Evolutionary conservation across 1,139 yeast species (phyloP), one percentile per base, ranked within the genome.

Genomic region (Zygoascus meyerae): DNA sequence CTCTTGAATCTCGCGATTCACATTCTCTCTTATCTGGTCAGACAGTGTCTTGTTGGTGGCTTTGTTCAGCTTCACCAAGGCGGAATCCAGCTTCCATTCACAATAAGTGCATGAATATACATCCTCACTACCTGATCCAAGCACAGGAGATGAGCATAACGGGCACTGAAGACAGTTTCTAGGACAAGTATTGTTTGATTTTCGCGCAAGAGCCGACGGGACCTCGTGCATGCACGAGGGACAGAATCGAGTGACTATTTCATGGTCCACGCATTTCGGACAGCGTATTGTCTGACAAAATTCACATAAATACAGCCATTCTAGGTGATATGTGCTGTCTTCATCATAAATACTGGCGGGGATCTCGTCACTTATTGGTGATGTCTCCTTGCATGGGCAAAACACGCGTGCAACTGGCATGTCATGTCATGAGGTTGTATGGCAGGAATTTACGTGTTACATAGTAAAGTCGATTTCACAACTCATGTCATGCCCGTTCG

Each of bases 91-190:
- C 17, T 34, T 42, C 57, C 60, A 59, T 6, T 49, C 51, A 43
- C 64, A 59, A 40, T 50, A 47, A 12, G 52, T 55, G 46, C 64
- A 60, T n/a, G 35, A 34, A 39, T 59, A 35, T 3, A 33, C 35
- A 36, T 56, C 51, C 16, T 39, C 39, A 8, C 18, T 49, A 4
- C 40, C 44, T 7, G 47, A 47, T 11, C 45, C 42, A 28, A 49
- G 45, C 3, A 52, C 18, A 9, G 55, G 44, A 9, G 33, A 40
- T 12, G 38, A 34, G 48, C 65, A 61, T 15, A 40, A 29, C 0
- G 65, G 65, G 40, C 65, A 61, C 26, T 50, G 52, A 18, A 59
- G 52, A 40, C 65, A 61, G 45, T 55, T 55, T 29, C 65, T 48
- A 39, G 51, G 49, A 40, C 65, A 61, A 36, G 50, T 30, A 42